Evolutionary conservation across 768 basidiomycete species (phyloP).

Genomic region (Phallus indusiatus): DNA sequence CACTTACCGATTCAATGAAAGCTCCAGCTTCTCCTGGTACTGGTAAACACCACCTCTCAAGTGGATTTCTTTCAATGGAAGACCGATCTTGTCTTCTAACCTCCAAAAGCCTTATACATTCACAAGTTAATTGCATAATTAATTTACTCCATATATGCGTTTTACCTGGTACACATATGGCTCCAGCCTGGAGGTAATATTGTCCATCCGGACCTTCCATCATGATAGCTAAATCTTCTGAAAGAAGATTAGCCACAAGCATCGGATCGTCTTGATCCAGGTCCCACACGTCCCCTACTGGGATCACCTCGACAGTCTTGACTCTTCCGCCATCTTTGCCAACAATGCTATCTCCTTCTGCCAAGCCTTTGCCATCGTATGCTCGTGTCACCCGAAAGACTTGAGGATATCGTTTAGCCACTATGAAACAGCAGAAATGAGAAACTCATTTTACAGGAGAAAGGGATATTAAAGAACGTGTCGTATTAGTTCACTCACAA

Average conservation of each 20-base stretch:
- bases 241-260: conserved; percentile 54
- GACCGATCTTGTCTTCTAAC: conserved; percentile 65
- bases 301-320: conserved; percentile 40
- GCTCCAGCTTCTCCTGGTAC: conserved; percentile 8
- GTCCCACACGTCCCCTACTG: conserved; percentile 39
- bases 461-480: background rate
- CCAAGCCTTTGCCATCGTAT: conserved; percentile 28
- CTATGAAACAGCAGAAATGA: background rate
- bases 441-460: background rate
- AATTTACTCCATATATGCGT: background rate
- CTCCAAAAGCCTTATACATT: conserved; percentile 59
- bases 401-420: conserved; percentile 34
- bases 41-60: conserved; percentile 54
- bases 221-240: conserved; percentile 24
- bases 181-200: conserved; percentile 70
- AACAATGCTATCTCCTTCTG: conserved; percentile 25
- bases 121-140: background rate
- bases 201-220: conserved; percentile 40
- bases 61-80: conserved; percentile 69
- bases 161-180: conserved; percentile 54
- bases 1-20: conserved; percentile 39
- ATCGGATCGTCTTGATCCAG: conserved; percentile 49
- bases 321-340: conserved; percentile 21
- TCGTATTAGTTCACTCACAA: conserved; percentile 2
- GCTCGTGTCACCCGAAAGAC: conserved; percentile 42